phyloP scores from a whole-genome alignment of 2,329 filamentous ascomycete species.

The Aulographum hederae region DNA sequence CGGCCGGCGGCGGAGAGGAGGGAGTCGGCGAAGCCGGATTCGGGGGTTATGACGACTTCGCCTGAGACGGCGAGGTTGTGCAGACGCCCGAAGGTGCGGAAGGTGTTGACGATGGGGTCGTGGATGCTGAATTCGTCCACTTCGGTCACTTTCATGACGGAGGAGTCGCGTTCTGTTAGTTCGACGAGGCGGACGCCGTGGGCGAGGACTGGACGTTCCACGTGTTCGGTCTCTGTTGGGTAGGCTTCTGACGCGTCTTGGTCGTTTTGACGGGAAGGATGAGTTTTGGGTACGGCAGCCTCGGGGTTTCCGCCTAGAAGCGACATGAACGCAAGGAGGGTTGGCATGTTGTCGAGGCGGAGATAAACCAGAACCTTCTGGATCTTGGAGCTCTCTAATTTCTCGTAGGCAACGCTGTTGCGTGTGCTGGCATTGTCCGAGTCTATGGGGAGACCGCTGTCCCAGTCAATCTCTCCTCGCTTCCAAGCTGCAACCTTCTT shows the following conservation, averaged over 20 bases:
- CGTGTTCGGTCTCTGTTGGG: constrained; percentile 2
- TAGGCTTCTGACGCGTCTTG: constrained; percentile 10
- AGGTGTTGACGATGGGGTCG: constrained; percentile 82
- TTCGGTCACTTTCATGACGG: constrained; percentile 86
- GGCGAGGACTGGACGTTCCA: constrained; percentile 20
- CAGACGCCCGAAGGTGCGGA: constrained; percentile 71
- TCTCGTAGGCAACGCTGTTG: constrained; percentile 26
- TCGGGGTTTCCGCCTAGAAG: constrained; percentile 44
- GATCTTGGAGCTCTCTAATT: constrained; percentile 32
- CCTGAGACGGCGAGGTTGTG: constrained; percentile 71
- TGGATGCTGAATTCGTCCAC: constrained; percentile 43
- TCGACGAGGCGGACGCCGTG: constrained; percentile 77
- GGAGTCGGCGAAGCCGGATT: constrained; percentile 61
- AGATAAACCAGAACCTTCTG: constrained; percentile 61
- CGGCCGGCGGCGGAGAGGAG: constrained; percentile 42
- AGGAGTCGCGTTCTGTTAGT: constrained; percentile 80
- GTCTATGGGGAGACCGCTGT: constrained; percentile 35
- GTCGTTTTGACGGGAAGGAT: constrained; percentile 15
- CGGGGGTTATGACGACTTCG: constrained; percentile 61
- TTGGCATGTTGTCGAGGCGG: constrained; percentile 67
- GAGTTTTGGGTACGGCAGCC: constrained; percentile 18
- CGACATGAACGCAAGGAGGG: constrained; percentile 65
- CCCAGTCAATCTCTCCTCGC: constrained; percentile 82
- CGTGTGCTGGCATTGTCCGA: constrained; percentile 8
- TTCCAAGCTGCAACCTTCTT: constrained; percentile 58